Evolutionary conservation across 1,284 basidiomycete genomes (phyloP), one percentile per base, ranked within the genome.

Genomic region (Amylostereum areolatum): DNA sequence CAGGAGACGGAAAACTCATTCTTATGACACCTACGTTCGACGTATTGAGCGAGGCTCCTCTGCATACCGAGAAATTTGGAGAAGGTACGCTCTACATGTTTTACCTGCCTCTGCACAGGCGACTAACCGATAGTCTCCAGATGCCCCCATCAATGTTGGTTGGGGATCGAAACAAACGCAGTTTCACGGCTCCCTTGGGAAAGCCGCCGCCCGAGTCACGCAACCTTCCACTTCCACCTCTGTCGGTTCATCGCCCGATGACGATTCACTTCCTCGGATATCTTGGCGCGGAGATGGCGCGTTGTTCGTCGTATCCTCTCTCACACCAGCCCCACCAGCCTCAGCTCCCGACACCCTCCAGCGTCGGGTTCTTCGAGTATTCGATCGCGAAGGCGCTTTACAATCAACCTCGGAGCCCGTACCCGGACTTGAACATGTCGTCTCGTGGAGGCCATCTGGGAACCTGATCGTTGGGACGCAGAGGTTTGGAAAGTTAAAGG

Each of bases 111-210:
- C 5, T 40, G 25, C 12, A 40, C 18, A 31, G 30, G 32, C 8
- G 18, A 29, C 10, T 12, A 43, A 3, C 45, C 34, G 49, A 39
- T 44, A 34, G 47, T 39, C 47, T 35, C 11, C 58, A 92, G 93
- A 93, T 64, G 81, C 84, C 36, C 92, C 90, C 5, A 92, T 97
- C 59, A 92, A 95, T 58, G 91, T 98, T 48, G 97, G 97, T 7
- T 99, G 97, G 97, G 97, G 97, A 30, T 92, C 91, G 3, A 97
- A 96, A 62, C 79, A 89, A 59, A 99, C 97, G 0, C 97, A 99
- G 64, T 99, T 99, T 64, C 95, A 98, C 59, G 97, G 97, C 10
- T 95, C 93, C 0, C 75, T 94, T 3, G 97, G 97, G 30, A 99
- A 98, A 66, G 73, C 81, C 7, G 90, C 90, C 3, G 91, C 92